Evolutionary conservation across 2,329 filamentous ascomycete genomes (phyloP).

Genomic region (Pyrenophora tritici-repentis): DNA sequence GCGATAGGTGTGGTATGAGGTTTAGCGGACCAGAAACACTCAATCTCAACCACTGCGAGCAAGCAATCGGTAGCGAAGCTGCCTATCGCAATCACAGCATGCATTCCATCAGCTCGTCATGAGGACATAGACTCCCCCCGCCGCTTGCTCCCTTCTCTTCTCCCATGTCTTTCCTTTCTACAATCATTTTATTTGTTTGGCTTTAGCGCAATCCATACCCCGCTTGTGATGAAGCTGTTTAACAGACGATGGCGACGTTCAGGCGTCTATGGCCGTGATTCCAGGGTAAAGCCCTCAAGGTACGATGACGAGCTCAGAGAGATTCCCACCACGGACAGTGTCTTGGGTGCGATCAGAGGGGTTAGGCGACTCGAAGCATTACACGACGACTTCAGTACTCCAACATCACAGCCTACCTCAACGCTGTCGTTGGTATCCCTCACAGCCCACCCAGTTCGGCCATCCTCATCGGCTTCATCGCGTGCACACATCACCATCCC

Average conservation of each 20-base stretch:
- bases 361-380: background rate
- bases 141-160: background rate
- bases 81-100: constrained; percentile 1
- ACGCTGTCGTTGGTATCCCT: background rate
- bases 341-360: background rate
- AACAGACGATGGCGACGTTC: background rate
- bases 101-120: background rate
- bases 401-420: background rate
- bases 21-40: constrained; percentile 10
- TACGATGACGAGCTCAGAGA: background rate
- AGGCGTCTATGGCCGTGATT: background rate
- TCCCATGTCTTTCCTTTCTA: background rate
- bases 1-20: background rate
- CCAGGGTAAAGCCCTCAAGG: background rate
- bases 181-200: background rate
- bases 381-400: background rate
- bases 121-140: background rate
- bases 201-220: background rate
- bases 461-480: background rate
- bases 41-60: constrained; percentile 4
- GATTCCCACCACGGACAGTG: background rate
- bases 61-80: background rate
- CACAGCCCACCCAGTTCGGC: background rate
- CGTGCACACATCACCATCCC: background rate
- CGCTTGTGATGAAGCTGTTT: background rate